phyloP scores from a whole-genome alignment of 129 eudicot genomes.

The Pittosporum tobira region DNA sequence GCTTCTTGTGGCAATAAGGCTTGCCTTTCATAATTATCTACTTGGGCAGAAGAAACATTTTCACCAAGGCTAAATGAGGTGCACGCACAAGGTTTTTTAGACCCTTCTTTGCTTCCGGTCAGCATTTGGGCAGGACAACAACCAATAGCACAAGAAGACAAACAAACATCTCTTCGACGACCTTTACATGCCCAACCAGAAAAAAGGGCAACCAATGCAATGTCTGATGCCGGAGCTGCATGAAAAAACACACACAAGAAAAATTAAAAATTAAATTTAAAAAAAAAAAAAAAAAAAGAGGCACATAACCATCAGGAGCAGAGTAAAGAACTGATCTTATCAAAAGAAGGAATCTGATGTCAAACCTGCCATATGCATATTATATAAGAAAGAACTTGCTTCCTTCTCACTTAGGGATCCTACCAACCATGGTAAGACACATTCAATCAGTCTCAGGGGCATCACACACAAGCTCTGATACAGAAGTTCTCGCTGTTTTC shows the following conservation, averaged over 20 bases:
- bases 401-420: conserved; percentile 30
- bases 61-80: background rate
- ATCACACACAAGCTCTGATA: conserved; percentile 39
- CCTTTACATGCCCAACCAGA: conserved; percentile 56
- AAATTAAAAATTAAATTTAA: no score
- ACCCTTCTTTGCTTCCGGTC: conserved; percentile 8
- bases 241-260: background rate
- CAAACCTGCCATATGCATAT: conserved; percentile 40
- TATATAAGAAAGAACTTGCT: conserved; percentile 22
- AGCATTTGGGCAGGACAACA: conserved; percentile 23
- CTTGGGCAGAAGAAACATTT: background rate
- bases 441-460: conserved; percentile 39
- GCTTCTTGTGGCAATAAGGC: background rate
- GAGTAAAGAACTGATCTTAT: background rate
- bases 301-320: background rate
- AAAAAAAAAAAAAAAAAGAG: background rate
- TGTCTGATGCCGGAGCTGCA: conserved; percentile 37
- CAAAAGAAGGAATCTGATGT: background rate
- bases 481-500: conserved; percentile 36
- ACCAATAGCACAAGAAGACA: conserved; percentile 23
- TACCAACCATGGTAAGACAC: conserved; percentile 46
- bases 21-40: conserved; percentile 16
- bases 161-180: conserved; percentile 16
- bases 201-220: conserved; percentile 32
- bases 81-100: conserved; percentile 1